phyloP scores from a whole-genome alignment of 2,329 filamentous ascomycete genomes.

The Phialophora verrucosa region DNA sequence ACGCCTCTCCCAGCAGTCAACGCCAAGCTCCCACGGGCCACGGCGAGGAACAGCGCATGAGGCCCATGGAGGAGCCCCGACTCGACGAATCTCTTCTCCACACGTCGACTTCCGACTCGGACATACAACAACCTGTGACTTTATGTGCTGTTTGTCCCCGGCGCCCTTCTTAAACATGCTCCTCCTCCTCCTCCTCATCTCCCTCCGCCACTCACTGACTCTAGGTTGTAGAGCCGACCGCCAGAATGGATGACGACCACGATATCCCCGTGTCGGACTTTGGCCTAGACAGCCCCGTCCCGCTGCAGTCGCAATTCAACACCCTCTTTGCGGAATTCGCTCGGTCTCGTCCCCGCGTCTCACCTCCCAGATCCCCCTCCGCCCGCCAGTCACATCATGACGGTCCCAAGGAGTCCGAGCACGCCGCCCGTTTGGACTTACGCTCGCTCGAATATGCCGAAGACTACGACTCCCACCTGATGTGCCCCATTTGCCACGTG shows the following conservation, averaged over 20 bases:
- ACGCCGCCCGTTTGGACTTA: constrained; percentile 50
- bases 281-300: constrained; percentile 27
- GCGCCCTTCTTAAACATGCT: constrained; percentile 17
- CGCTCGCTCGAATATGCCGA: constrained; percentile 64
- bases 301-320: constrained; percentile 33
- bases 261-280: constrained; percentile 22
- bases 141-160: constrained; percentile 1
- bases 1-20: no score
- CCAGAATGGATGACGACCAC: constrained; percentile 25
- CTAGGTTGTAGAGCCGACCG: neutral
- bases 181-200: neutral
- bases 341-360: constrained; percentile 34
- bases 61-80: neutral
- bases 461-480: constrained; percentile 63
- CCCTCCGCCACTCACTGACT: neutral
- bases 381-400: constrained; percentile 24
- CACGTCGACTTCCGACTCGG: constrained; percentile 17
- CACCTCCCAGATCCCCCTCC: constrained; percentile 32
- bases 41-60: constrained; percentile 6
- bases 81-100: constrained; percentile 19
- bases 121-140: constrained; percentile 15
- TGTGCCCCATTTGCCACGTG: constrained; percentile 69
- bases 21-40: neutral
- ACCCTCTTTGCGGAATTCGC: constrained; percentile 39
- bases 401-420: neutral